Conservation (phyloP, 2,329 filamentous ascomycete genomes). For the Coccinonectria pachysandricola region DNA sequence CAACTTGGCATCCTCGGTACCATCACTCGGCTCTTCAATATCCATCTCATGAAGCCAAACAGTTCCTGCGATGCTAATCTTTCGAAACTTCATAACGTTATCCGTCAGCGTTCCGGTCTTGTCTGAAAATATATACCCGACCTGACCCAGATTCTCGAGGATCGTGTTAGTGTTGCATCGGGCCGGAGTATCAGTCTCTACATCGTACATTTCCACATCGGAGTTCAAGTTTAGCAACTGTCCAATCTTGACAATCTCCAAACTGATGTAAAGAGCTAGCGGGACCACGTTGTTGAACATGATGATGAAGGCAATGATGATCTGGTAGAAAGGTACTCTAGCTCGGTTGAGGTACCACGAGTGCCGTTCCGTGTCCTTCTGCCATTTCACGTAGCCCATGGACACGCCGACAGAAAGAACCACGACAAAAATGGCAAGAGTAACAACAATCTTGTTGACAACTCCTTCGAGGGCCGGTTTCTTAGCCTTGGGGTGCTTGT, state of each 20-base stretch:
- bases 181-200: slow-evolving; percentile 72
- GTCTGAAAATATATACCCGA: slow-evolving; percentile 85
- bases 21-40: slow-evolving; percentile 32
- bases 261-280: slow-evolving; percentile 78
- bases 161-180: slow-evolving; percentile 91
- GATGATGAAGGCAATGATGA: slow-evolving; percentile 84
- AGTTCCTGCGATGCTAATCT: slow-evolving; percentile 79
- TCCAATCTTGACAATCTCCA: slow-evolving; percentile 77
- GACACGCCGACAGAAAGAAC: slow-evolving; percentile 71
- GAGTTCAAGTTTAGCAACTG: slow-evolving; percentile 68
- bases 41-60: slow-evolving; percentile 81
- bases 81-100: slow-evolving; percentile 92
- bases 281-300: slow-evolving; percentile 97
- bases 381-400: slow-evolving; percentile 74
- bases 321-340: slow-evolving; percentile 65
- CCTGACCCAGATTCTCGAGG: slow-evolving; percentile 84
- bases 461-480: slow-evolving; percentile 65
- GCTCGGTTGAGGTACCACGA: slow-evolving; percentile 70
- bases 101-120: slow-evolving; percentile 93
- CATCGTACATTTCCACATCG: slow-evolving; percentile 87
- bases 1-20: slow-evolving; percentile 9
- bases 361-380: slow-evolving; percentile 49
- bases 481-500: slow-evolving; percentile 78
- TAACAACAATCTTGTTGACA: slow-evolving; percentile 72
- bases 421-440: slow-evolving; percentile 71